phyloP scores from a whole-genome alignment of 2,329 filamentous ascomycete genomes.

The Penicillium palitans region DNA sequence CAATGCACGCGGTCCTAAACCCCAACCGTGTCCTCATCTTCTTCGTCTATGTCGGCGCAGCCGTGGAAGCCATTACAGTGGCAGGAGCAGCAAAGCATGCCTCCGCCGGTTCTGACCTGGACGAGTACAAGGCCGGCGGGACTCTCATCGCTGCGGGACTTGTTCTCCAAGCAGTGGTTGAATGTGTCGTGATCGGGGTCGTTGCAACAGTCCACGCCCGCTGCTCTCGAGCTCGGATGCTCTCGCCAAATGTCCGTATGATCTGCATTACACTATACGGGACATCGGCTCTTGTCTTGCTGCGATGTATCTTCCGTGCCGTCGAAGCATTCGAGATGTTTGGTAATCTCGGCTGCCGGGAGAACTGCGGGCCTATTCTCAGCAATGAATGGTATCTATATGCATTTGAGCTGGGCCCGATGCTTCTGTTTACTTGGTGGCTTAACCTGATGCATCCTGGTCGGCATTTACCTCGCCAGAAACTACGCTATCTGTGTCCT shows the following conservation, averaged over 20 bases:
- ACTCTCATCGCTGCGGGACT: conserved; percentile 30
- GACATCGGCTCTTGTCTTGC: conserved; percentile 35
- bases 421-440: conserved; percentile 39
- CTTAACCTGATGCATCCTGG: conserved; percentile 41
- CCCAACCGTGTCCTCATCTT: conserved; percentile 37
- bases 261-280: conserved; percentile 40
- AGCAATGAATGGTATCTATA: conserved; percentile 42
- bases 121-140: conserved; percentile 25
- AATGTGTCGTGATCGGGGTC: conserved; percentile 30
- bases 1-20: conserved; percentile 41
- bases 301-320: conserved; percentile 41
- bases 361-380: conserved; percentile 29
- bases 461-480: conserved; percentile 31
- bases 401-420: conserved; percentile 39
- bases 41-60: conserved; percentile 40
- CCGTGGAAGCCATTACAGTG: conserved; percentile 37
- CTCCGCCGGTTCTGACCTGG: conserved; percentile 20
- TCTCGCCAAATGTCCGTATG: conserved; percentile 32
- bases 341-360: conserved; percentile 20
- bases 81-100: conserved; percentile 32
- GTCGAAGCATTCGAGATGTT: conserved; percentile 35
- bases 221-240: conserved; percentile 23
- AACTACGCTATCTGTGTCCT: conserved; percentile 31
- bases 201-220: conserved; percentile 28
- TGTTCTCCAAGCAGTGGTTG: conserved; percentile 36